Conservation (phyloP, 2,329 filamentous ascomycete species). For the Cryphonectria japonica region DNA sequence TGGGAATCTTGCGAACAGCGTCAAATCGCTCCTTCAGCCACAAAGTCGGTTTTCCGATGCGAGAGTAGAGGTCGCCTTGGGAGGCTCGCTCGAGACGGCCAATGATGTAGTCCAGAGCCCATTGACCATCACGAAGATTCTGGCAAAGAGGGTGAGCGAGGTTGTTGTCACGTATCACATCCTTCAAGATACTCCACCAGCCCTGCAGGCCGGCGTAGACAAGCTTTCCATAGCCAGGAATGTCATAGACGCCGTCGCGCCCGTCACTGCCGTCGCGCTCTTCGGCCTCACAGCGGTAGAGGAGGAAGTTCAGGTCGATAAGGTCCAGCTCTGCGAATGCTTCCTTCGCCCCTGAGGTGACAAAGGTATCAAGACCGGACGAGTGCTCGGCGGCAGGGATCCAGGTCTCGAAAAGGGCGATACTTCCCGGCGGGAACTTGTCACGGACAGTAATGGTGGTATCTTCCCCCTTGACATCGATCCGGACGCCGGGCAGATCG, state of each 20-base stretch:
- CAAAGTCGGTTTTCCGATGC: slow-evolving; percentile 66
- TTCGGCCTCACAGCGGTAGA: slow-evolving; percentile 92
- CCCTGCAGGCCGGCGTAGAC: slow-evolving; percentile 98
- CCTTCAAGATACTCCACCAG: slow-evolving; percentile 91
- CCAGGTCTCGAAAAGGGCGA: slow-evolving; percentile 95
- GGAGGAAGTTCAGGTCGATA: slow-evolving; percentile 84
- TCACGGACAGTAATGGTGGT: slow-evolving; percentile 81
- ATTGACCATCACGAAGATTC: slow-evolving; percentile 87
- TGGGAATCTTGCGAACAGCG: slow-evolving; percentile 82
- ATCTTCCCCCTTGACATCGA: slow-evolving; percentile 73
- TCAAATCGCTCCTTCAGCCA: slow-evolving; percentile 89
- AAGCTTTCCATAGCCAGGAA: slow-evolving; percentile 81
- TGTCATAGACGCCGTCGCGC: slow-evolving; percentile 83
- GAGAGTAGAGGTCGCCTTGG: slow-evolving; percentile 62
- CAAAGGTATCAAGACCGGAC: slow-evolving; percentile 80
- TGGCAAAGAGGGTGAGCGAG: slow-evolving; percentile 92
- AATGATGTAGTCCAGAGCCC: slow-evolving; percentile 88
- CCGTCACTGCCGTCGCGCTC: slow-evolving; percentile 78
- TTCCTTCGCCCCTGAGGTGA: slow-evolving; percentile 77
- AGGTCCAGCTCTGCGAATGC: slow-evolving; percentile 78
- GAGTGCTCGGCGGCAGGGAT: slow-evolving; percentile 87
- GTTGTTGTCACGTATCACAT: slow-evolving; percentile 86
- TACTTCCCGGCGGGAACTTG: slow-evolving; percentile 89
- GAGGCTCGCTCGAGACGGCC: slow-evolving; percentile 76
- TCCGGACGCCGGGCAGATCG: slow-evolving; percentile 71